phyloP scores from a whole-genome alignment of 345 rosid species.

The Eucalyptus cloeziana region DNA sequence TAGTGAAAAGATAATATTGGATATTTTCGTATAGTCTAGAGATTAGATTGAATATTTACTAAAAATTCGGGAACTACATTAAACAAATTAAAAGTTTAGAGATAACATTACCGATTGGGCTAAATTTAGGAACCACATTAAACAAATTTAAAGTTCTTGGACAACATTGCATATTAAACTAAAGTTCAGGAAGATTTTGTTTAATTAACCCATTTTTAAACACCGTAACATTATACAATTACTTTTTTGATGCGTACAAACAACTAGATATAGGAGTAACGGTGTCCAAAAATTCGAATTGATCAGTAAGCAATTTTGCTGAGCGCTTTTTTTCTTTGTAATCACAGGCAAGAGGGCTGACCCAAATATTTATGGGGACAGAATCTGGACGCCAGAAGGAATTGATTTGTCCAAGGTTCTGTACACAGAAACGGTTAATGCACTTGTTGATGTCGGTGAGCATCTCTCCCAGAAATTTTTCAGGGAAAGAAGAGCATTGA shows the following conservation, averaged over 20 bases:
- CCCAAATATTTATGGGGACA: neutral
- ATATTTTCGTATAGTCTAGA: no score
- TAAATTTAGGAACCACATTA: no score
- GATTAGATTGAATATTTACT: accelerated
- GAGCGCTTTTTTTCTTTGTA: no score
- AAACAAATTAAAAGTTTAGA: accelerated
- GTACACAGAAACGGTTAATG: neutral
- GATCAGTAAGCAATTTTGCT: accelerated
- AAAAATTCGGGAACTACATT: accelerated
- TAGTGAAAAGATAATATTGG: no score
- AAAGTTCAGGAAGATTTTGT: accelerated
- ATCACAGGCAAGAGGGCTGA: no score
- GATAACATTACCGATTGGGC: no score
- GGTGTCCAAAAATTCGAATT: no score
- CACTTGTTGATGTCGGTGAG: accelerated
- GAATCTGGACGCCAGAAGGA: neutral
- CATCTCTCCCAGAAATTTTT: accelerated
- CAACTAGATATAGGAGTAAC: accelerated
- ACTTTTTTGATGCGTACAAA: no score
- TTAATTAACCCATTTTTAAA: no score
- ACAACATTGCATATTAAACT: accelerated
- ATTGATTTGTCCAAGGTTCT: neutral
- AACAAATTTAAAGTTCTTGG: accelerated
- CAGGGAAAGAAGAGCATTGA: accelerated
- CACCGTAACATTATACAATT: no score